Conservation (phyloP, 2,329 filamentous ascomycete genomes). For the Penicillium vulpinum region DNA sequence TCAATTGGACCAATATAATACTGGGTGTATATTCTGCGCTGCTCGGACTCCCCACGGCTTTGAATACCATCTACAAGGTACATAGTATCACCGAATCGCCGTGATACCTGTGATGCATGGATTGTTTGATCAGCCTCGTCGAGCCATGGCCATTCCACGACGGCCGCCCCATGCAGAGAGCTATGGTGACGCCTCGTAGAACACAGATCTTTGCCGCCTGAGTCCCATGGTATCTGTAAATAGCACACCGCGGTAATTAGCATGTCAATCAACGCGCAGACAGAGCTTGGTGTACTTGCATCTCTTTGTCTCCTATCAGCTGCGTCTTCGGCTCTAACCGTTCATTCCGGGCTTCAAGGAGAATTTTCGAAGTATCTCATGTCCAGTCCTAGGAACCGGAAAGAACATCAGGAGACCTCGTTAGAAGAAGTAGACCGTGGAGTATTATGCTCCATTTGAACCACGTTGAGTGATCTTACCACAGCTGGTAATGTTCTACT, state of each 20-base stretch:
- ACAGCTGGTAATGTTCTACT: neutral
- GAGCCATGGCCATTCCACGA: constrained; percentile 19
- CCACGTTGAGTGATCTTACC: constrained; percentile 8
- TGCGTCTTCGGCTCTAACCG: constrained; percentile 7
- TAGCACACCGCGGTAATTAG: constrained; percentile 14
- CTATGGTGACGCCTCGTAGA: constrained; percentile 15
- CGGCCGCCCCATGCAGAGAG: constrained; percentile 17
- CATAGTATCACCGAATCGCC: constrained; percentile 17
- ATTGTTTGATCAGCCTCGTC: constrained; percentile 12
- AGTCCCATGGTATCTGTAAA: constrained; percentile 14
- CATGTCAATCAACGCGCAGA: constrained; percentile 3
- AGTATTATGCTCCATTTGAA: constrained; percentile 6
- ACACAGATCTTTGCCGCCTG: constrained; percentile 14
- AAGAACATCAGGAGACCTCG: constrained; percentile 8
- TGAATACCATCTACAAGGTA: constrained; percentile 5
- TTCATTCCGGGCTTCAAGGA: constrained; percentile 15
- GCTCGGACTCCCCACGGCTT: neutral
- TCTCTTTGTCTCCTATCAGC: constrained; percentile 16
- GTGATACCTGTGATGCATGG: constrained; percentile 23
- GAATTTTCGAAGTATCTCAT: neutral
- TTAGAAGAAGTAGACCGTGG: neutral
- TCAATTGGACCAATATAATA: constrained; percentile 18
- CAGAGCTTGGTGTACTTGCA: constrained; percentile 11
- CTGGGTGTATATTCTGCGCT: constrained; percentile 6
- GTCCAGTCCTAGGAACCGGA: neutral